Conservation (phyloP, 257 asterid species). For the Petunia axillaris region DNA sequence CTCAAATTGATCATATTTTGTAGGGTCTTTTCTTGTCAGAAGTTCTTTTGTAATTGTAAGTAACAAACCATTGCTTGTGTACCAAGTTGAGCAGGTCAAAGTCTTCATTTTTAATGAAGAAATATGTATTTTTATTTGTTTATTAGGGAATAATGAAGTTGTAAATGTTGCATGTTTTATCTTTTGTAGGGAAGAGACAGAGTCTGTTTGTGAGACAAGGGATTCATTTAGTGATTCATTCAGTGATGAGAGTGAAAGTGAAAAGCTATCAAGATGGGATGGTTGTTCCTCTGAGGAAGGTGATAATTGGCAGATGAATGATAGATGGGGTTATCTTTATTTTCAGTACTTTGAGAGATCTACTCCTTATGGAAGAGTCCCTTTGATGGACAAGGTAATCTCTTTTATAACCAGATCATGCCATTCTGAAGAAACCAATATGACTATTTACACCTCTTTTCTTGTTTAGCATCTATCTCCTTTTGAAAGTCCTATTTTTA, state of each 20-base stretch:
- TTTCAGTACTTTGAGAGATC: slow-evolving; percentile 54
- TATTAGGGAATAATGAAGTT: slow-evolving; percentile 11
- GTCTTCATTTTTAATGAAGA: background rate
- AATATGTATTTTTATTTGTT: background rate
- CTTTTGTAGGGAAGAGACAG: slow-evolving; percentile 48
- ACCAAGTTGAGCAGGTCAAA: slow-evolving; percentile 22
- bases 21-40: background rate
- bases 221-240: slow-evolving; percentile 58
- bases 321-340: slow-evolving; percentile 51
- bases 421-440: background rate
- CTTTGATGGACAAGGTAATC: slow-evolving; percentile 59
- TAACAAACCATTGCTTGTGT: background rate
- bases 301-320: slow-evolving; percentile 44
- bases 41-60: background rate
- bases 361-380: slow-evolving; percentile 60
- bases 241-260: slow-evolving; percentile 61
- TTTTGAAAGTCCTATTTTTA: background rate
- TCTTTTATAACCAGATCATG: background rate
- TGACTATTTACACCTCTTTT: background rate
- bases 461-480: background rate
- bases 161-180: background rate
- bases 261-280: slow-evolving; percentile 61
- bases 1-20: slow-evolving; percentile 6
- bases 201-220: slow-evolving; percentile 50
- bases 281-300: slow-evolving; percentile 66